These are phyloP conservation scores for Blastocystis sp. DNA, from an alignment of 352 stramenopile species.

Conservation along the genomic window DNA sequence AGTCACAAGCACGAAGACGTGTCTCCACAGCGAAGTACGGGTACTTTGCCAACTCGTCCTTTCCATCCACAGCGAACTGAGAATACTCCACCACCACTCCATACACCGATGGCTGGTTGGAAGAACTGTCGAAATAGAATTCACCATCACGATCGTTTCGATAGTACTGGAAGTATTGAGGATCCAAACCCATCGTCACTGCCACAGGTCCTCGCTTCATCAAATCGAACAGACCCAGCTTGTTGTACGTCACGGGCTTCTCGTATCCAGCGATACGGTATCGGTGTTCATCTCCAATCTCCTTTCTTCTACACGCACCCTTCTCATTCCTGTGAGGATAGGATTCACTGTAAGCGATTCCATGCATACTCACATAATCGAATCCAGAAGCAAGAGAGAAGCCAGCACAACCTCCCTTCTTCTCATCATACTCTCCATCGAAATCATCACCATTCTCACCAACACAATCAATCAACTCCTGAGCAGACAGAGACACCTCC, in stretches of 20 bases:
- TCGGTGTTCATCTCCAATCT: too few species aligned
- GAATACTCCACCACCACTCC: background rate
- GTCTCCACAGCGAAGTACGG: background rate
- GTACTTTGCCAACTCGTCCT: background rate
- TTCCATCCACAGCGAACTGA: background rate
- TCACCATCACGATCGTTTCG: background rate
- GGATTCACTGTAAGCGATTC: background rate
- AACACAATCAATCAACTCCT: background rate
- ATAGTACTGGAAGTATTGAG: background rate
- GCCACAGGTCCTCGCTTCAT: background rate
- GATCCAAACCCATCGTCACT: background rate
- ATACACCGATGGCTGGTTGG: background rate
- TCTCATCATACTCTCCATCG: too few species aligned
- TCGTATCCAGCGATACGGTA: background rate
- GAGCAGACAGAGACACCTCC: background rate
- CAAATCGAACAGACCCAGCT: background rate
- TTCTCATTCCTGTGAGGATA: background rate
- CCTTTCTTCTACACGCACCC: background rate
- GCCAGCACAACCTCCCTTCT: background rate
- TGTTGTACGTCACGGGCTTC: background rate
- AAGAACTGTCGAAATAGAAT: background rate
- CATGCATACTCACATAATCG: background rate
- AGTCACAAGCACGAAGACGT: background rate
- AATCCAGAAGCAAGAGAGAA: background rate
- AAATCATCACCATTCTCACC: too few species aligned